phyloP scores from a whole-genome alignment of 495 filamentous ascomycete species.

The Trichoderma virens region DNA sequence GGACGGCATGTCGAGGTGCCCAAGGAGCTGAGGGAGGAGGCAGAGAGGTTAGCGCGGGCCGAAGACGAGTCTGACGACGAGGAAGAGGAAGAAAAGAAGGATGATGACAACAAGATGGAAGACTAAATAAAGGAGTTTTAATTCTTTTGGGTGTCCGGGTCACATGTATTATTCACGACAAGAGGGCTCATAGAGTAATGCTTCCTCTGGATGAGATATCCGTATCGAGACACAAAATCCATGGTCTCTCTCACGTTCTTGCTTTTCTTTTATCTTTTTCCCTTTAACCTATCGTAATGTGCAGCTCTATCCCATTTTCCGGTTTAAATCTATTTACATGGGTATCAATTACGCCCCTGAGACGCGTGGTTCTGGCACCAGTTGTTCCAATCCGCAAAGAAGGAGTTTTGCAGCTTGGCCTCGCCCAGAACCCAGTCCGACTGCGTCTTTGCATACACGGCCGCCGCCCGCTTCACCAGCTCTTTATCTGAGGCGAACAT shows the following conservation, averaged over 20 bases:
- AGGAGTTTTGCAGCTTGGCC: conserved; percentile 39
- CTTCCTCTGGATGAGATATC: conserved; percentile 1
- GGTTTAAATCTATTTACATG: neutral
- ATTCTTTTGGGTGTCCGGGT: neutral
- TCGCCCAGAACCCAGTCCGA: conserved; percentile 35
- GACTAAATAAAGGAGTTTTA: conserved; percentile 40
- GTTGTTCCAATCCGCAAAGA: conserved; percentile 49
- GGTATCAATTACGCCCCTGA: conserved; percentile 9
- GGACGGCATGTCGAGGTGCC: conserved; percentile 88
- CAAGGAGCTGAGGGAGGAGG: conserved; percentile 79
- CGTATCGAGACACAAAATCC: neutral
- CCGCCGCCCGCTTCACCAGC: conserved; percentile 25
- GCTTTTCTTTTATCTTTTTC: neutral
- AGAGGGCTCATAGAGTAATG: conserved; percentile 9
- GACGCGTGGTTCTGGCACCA: conserved; percentile 47
- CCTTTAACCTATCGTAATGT: neutral
- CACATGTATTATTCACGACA: conserved; percentile 6
- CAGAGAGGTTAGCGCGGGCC: conserved; percentile 79
- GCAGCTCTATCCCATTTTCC: neutral
- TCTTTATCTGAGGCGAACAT: conserved; percentile 28
- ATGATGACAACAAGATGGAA: conserved; percentile 61
- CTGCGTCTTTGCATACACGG: conserved; percentile 38
- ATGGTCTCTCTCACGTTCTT: neutral
- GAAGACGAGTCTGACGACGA: conserved; percentile 69
- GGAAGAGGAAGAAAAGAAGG: conserved; percentile 52